Percentiles rank a stretch among this genome's conserved stretches.
Conservation (phyloP, 106 monocot species). For the Allium sativum region DNA sequence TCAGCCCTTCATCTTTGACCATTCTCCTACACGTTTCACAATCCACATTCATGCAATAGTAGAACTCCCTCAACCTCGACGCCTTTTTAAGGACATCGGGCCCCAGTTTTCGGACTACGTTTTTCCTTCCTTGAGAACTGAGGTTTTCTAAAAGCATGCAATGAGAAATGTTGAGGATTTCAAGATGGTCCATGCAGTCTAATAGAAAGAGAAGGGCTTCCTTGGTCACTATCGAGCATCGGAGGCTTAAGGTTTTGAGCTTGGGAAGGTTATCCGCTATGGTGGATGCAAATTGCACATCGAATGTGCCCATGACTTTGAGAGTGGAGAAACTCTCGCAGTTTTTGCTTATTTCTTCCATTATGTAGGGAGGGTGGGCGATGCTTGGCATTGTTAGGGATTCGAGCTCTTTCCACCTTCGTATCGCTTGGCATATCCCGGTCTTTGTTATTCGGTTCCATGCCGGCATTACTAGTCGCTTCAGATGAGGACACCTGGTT, state of each 20-base stretch:
- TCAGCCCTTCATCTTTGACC: constrained; percentile 57
- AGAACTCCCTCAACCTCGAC: constrained; percentile 38
- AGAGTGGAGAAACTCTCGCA: constrained; percentile 76
- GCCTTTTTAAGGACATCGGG: constrained; percentile 29
- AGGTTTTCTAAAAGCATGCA: constrained; percentile 48
- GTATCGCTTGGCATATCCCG: constrained; percentile 68
- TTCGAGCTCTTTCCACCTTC: constrained; percentile 58
- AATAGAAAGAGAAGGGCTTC: constrained; percentile 53
- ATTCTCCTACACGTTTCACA: constrained; percentile 61
- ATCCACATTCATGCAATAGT: constrained; percentile 34
- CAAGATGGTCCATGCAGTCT: constrained; percentile 41
- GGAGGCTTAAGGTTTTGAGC: constrained; percentile 62
- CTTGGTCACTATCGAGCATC: constrained; percentile 58
- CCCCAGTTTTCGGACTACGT: constrained; percentile 27
- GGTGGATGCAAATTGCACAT: constrained; percentile 44
- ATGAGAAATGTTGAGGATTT: constrained; percentile 86
- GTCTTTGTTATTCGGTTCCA: constrained; percentile 86
- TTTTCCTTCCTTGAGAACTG: constrained; percentile 24
- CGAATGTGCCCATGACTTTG: constrained; percentile 81
- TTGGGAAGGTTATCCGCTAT: constrained; percentile 45
- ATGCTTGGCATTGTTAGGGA: constrained; percentile 86
- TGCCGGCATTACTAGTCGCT: constrained; percentile 71
- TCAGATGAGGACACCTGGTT: constrained; percentile 58
- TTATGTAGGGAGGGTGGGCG: constrained; percentile 63
- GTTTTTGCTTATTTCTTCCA: constrained; percentile 64